Evolutionary conservation across 306 rosid species (phyloP).

Genomic region (Carpinus viminea): DNA sequence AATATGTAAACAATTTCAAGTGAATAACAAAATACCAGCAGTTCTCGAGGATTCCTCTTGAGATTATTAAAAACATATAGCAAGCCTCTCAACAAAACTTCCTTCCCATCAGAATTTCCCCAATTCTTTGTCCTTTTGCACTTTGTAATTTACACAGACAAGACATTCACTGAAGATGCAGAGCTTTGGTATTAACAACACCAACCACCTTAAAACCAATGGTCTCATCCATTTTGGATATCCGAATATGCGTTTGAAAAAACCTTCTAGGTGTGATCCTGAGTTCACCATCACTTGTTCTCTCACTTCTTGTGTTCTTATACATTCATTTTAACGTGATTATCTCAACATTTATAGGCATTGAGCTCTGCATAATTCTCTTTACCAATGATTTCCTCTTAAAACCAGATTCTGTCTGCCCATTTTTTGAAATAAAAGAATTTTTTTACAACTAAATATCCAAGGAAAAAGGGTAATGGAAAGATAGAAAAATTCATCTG

Average conservation of each 20-base stretch:
- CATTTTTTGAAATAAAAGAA: neutral
- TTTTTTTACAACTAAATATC: neutral
- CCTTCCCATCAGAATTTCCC: neutral
- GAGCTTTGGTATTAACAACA: neutral
- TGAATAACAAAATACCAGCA: neutral
- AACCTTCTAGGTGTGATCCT: constrained; percentile 5
- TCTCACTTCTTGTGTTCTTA: constrained; percentile 3
- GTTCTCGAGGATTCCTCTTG: neutral
- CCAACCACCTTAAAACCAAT: neutral
- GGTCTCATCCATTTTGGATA: neutral
- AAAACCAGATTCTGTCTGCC: neutral
- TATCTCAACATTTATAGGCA: neutral
- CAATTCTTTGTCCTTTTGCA: neutral
- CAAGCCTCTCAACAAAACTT: neutral
- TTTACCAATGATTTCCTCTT: neutral
- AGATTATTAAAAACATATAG: neutral
- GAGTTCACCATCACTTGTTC: constrained; percentile 8
- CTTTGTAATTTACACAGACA: neutral
- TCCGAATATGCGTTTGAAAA: constrained; percentile 21
- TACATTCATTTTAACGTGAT: neutral
- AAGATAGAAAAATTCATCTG: neutral
- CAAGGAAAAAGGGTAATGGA: too few species aligned
- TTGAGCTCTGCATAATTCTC: neutral
- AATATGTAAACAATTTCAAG: neutral
- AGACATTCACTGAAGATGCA: neutral